Evolutionary conservation across 2,329 filamentous ascomycete genomes (phyloP), one percentile per base, ranked within the genome.

Genomic region (Tolypocladium nubicola): DNA sequence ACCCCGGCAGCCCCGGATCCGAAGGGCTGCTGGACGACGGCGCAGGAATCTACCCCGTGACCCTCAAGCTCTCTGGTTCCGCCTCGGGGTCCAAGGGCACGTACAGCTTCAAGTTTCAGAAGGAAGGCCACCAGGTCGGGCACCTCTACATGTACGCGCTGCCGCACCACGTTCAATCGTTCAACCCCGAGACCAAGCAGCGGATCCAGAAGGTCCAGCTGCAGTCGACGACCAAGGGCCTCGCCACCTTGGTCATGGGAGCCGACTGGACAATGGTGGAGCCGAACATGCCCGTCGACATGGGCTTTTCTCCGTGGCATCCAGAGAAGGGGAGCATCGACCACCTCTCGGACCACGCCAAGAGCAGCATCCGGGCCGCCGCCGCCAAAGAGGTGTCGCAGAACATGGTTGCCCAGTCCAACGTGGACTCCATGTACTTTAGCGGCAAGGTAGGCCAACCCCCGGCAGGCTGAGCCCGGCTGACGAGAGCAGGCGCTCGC

Each of bases 391-490:
- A 99, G 69, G 75, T 96, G 1, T 80, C 82, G 1, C 86, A 94
- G 71, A 80, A 91, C 67, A 89, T 97, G 71, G 71, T 76, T n/a
- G 75, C 76, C 0, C 86, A 94, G 66, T 84, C 84, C 6, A 83
- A 94, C 61, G 76, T 89, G 40, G 82, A 93, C 68, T 96, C 90
- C 41, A 92, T 96, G 84, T 97, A 97, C 72, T 97, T 87, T 71
- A 89, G 88, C 63, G 94, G 94, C 64, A 97, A 93, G 77, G 87
- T 81, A 59, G 63, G 70, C 59, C 9, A 14, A 0, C 10, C 2
- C 6, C 14, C 21, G 14, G 2, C 10, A 16, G 3, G 3, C 1
- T 16, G n/a, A 30, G 21, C 30, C 30, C 3, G 35, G 41, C n/a
- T 45, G 21, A 53, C 30, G 61, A 70, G 71, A 23, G 2, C 49